Percentiles rank a stretch among this genome's conserved stretches.
Conservation (phyloP, 495 filamentous ascomycete species). For the Aspergillus wentii region DNA sequence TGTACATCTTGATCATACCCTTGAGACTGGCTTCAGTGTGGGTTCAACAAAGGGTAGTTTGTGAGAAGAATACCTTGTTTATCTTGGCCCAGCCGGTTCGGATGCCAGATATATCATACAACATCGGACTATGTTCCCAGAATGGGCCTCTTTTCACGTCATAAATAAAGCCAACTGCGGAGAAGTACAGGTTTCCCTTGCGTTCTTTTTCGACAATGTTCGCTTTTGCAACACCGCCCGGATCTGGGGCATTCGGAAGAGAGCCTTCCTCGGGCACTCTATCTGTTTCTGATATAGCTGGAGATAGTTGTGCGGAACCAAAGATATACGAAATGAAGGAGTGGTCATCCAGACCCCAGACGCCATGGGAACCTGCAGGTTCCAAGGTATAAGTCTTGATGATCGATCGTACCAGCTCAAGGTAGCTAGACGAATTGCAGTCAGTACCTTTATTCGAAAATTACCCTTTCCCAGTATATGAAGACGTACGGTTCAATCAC, state of each 20-base stretch:
- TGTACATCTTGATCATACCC: constrained; percentile 74
- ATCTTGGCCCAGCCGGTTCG: constrained; percentile 94
- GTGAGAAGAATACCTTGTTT: constrained; percentile 64
- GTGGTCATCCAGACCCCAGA: constrained; percentile 98
- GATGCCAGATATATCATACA: constrained; percentile 92
- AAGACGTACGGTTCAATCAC: constrained; percentile 70
- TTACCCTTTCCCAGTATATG: not conserved
- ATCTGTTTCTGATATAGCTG: constrained; percentile 61
- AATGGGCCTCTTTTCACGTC: constrained; percentile 97
- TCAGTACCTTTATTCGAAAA: not conserved
- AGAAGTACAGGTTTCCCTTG: constrained; percentile 84
- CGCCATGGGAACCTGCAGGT: constrained; percentile 89
- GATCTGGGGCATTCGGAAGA: constrained; percentile 61
- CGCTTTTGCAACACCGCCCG: constrained; percentile 61
- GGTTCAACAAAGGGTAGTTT: not conserved
- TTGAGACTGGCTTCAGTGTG: constrained; percentile 14
- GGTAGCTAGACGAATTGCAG: constrained; percentile 52
- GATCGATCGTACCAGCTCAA: constrained; percentile 71
- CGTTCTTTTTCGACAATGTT: constrained; percentile 64
- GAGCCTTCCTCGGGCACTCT: constrained; percentile 73
- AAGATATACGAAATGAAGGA: constrained; percentile 96
- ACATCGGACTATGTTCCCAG: constrained; percentile 95
- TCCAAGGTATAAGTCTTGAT: constrained; percentile 93
- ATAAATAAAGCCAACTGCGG: constrained; percentile 97
- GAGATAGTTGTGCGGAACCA: constrained; percentile 79